phyloP scores from a whole-genome alignment of 179 eudicot species.

The Kewa caespitosa region DNA sequence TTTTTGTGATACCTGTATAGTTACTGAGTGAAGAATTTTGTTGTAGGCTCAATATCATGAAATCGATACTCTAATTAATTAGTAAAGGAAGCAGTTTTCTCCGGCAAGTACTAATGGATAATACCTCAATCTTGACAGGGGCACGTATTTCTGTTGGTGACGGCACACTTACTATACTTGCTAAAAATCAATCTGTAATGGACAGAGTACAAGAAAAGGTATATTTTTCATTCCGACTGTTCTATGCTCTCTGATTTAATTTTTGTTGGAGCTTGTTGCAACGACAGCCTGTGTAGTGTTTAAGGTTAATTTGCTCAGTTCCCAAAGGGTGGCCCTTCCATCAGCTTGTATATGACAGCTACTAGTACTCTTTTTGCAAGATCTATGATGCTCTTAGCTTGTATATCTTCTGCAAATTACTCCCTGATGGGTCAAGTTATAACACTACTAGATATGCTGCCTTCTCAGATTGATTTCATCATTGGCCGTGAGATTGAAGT shows the following conservation, averaged over 20 bases:
- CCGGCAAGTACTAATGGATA: slow-evolving; percentile 18
- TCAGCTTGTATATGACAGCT: background rate
- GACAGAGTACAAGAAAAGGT: slow-evolving; percentile 76
- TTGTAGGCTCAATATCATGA: background rate
- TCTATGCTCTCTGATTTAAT: background rate
- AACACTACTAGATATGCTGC: background rate
- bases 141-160: slow-evolving; percentile 75
- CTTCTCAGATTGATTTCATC: slow-evolving; percentile 58
- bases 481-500: slow-evolving; percentile 92
- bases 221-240: slow-evolving; percentile 1
- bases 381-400: background rate
- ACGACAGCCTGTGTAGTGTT: background rate
- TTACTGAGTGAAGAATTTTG: background rate
- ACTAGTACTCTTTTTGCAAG: background rate
- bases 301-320: background rate
- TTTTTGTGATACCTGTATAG: background rate
- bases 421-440: background rate
- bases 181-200: slow-evolving; percentile 66
- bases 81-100: background rate
- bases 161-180: slow-evolving; percentile 60
- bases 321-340: background rate
- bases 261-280: background rate
- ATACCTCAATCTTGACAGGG: slow-evolving; percentile 36
- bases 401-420: background rate
- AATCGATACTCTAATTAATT: background rate